phyloP scores from a whole-genome alignment of 345 rosid genomes.

The Arabis hirsuta region DNA sequence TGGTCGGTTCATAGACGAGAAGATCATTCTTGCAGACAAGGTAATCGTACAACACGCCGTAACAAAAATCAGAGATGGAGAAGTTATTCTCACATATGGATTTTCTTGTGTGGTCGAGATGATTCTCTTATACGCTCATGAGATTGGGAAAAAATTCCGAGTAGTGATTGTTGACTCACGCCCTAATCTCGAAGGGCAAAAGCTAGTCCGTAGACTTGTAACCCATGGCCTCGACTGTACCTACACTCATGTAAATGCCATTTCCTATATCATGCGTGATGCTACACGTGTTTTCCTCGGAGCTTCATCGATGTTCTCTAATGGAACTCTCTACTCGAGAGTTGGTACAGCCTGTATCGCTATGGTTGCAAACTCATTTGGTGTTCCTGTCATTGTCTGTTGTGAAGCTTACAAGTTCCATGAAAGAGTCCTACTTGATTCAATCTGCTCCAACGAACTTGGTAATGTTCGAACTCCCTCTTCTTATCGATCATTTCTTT shows the following conservation, averaged over 20 bases:
- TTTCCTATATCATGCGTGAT: conserved; percentile 76
- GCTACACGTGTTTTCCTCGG: conserved; percentile 73
- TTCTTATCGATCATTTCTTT: background rate
- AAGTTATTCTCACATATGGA: conserved; percentile 79
- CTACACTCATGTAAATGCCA: conserved; percentile 75
- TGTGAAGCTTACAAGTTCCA: conserved; percentile 92
- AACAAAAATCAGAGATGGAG: conserved; percentile 76
- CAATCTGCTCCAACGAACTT: conserved; percentile 78
- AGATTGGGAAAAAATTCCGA: conserved; percentile 67
- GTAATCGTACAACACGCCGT: conserved; percentile 71
- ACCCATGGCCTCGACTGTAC: conserved; percentile 65
- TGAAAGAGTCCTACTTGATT: conserved; percentile 83
- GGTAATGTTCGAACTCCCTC: conserved; percentile 45
- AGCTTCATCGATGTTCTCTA: conserved; percentile 74
- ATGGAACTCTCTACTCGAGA: conserved; percentile 78
- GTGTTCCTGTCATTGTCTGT: conserved; percentile 72
- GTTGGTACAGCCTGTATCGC: conserved; percentile 78
- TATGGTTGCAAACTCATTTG: conserved; percentile 78
- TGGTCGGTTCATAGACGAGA: conserved; percentile 67
- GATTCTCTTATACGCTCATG: conserved; percentile 71
- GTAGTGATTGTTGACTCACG: conserved; percentile 75
- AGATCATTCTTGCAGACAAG: conserved; percentile 67
- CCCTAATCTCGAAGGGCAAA: conserved; percentile 74
- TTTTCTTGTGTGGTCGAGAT: conserved; percentile 79
- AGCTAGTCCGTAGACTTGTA: conserved; percentile 65